Evolutionary conservation across 139 green algal genomes (phyloP).

Genomic region (Closterium sp.): DNA sequence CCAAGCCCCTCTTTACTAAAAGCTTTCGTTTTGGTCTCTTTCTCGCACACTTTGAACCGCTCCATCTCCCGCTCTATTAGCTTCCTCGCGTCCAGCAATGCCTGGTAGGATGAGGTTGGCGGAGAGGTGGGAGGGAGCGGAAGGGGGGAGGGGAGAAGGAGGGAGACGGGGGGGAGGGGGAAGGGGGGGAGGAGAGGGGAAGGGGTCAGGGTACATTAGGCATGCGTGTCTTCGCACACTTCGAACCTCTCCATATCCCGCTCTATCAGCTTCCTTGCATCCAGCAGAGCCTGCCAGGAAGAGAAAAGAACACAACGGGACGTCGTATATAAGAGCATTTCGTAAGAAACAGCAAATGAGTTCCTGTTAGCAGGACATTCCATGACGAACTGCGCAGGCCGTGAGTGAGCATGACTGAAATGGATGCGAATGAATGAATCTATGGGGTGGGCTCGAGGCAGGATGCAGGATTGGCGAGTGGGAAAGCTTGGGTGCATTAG

Average conservation of each 20-base stretch:
- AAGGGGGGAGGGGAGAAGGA: background rate
- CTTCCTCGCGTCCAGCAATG: constrained; percentile 75
- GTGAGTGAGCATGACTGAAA: too few relatives aligned
- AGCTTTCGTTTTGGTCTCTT: constrained; percentile 95
- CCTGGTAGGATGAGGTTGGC: constrained; percentile 9
- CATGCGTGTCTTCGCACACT: constrained; percentile 69
- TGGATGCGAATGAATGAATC: background rate
- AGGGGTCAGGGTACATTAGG: too few relatives aligned
- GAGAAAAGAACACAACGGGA: too few relatives aligned
- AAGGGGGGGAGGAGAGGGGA: background rate
- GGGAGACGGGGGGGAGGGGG: background rate
- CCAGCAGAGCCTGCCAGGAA: constrained; percentile 55
- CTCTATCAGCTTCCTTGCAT: constrained; percentile 90
- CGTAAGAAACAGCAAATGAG: too few relatives aligned
- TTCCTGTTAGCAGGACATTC: too few relatives aligned
- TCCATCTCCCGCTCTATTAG: constrained; percentile 97
- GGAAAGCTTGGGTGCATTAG: background rate
- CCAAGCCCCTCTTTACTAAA: constrained; percentile 86
- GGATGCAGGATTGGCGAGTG: background rate
- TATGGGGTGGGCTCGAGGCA: background rate
- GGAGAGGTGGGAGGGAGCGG: background rate
- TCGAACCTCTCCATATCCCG: constrained; percentile 98
- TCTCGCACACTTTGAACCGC: constrained; percentile 91
- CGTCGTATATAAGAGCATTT: too few relatives aligned
- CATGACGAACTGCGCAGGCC: too few relatives aligned